Evolutionary conservation across 179 eudicot species (phyloP), one percentile per base, ranked within the genome.

Genomic region (Sideroxylon spinosum): DNA sequence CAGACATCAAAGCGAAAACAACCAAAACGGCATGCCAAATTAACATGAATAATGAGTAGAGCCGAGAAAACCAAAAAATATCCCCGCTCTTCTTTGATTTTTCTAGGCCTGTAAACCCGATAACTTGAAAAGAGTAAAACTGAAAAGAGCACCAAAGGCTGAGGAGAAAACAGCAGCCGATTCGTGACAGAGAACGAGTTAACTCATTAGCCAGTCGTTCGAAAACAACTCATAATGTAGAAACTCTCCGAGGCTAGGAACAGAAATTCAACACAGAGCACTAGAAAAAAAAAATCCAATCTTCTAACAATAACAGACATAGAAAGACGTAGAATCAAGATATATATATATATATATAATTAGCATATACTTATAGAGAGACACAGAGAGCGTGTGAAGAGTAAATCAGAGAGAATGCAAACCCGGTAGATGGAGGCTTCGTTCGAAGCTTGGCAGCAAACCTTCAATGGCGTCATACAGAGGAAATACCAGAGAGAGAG

Each of bases 391-490:
- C 4, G 22, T 4, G 48, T 37, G 44, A 37, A 32, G 20, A 66
- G 49, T 23, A 12, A 25, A 26, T 10, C 0, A 64, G 49, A 66
- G 32, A 37, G 44, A 10, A 1, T 8, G 9, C 78, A 5, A 8
- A 61, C 68, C 44, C 68, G 13, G 1, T 13, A 49, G 32, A 3
- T 20, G 22, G 14, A 17, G 6, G 61, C 48, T 57, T 14, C 17
- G 14, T 19, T 59, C 37, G 78, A 62, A 75, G 57, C 70, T 49
- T 61, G 57, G 20, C 20, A 20, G 29, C 28, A 74, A 53, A 74
- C 29, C 77, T 74, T 37, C 32, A 75, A 61, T 75, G 68, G 78
- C 78, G 57, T 17, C 52, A 57, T 56, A 1, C 64, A 17, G 50
- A 55, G 25, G 8, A 5, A 28, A 29, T 13, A 46, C 14, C 7